Conservation (phyloP, 1,284 basidiomycete species). For the Irpex sp. region DNA sequence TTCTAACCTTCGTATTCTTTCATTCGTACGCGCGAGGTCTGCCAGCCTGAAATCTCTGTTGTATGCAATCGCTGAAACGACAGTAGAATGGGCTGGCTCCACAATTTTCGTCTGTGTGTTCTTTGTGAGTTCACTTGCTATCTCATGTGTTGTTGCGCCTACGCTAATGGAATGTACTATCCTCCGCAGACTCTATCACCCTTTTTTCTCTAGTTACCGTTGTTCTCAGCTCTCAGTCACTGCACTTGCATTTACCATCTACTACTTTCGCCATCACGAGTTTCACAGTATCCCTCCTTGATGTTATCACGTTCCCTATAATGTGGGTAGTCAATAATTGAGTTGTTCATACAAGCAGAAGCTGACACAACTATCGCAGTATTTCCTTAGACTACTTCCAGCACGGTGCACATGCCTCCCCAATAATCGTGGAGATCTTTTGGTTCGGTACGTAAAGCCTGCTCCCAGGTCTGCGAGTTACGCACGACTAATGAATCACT, state of each 20-base stretch:
- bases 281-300: background rate
- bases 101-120: conserved; percentile 1
- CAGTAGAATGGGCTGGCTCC: conserved; percentile 6
- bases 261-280: background rate
- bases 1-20: background rate
- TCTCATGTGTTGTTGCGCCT: background rate
- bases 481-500: background rate
- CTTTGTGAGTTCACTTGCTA: conserved; percentile 2
- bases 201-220: conserved; percentile 2
- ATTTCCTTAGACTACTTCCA: conserved; percentile 1
- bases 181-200: background rate
- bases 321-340: conserved; percentile 1
- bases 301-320: background rate
- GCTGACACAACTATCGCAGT: background rate
- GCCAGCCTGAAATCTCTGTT: background rate
- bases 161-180: background rate
- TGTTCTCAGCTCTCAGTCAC: background rate
- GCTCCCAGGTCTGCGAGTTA: too few species aligned
- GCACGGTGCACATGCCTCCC: background rate
- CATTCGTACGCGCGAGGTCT: background rate
- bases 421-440: background rate
- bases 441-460: conserved; percentile 1
- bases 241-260: background rate
- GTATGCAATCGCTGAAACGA: background rate
- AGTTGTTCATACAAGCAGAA: background rate